Evolutionary conservation across 106 monocot genomes (phyloP), one percentile per base, ranked within the genome.

Genomic region (Dendrobium officinale): DNA sequence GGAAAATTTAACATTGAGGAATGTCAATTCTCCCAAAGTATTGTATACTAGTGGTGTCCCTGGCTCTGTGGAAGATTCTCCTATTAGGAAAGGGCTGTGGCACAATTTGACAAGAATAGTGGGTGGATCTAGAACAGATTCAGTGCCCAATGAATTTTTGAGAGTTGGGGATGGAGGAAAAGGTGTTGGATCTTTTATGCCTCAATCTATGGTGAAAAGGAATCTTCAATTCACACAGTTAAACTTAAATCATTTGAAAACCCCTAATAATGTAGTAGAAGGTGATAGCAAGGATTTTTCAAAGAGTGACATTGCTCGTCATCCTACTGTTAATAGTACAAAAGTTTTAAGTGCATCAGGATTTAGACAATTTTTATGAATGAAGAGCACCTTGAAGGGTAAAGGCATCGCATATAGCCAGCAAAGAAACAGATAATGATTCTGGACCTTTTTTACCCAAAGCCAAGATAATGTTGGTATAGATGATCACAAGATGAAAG

Each of bases 1-100:
- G 72, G 93, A 94, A 84, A 93, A 94, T 77, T 83, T 92, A 75
- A 94, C 87, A 0, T 29, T 90, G 77, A 87, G 81, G 6, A 90
- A 92, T 70, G 90, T 79, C 77, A 87, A 79, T 56, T 80, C 70
- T 72, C 73, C 79, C 33, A 86, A 55, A 45, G 13, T 15, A 13
- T 40, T 84, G 49, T 67, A 78, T 68, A 31, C 45, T 40, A 89
- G 75, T 29, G 84, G 82, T 42, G 84, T 81, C 56, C 78, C 89
- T 7, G 85, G 79, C 43, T 82, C 72, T 59, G 85, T 80, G 67
- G 90, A 92, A 78, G 88, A 77, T 43, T 84, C 78, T 37, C 6
- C 56, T 42, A 11, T 77, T 13, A 85, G 81, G 82, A 86, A 82
- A 73, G 80, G 85, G n/a, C 48, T 82, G 9, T 93, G 91, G 93